Evolutionary conservation across 495 filamentous ascomycete species (phyloP).

Genomic region (Astrocystis sublimbata): DNA sequence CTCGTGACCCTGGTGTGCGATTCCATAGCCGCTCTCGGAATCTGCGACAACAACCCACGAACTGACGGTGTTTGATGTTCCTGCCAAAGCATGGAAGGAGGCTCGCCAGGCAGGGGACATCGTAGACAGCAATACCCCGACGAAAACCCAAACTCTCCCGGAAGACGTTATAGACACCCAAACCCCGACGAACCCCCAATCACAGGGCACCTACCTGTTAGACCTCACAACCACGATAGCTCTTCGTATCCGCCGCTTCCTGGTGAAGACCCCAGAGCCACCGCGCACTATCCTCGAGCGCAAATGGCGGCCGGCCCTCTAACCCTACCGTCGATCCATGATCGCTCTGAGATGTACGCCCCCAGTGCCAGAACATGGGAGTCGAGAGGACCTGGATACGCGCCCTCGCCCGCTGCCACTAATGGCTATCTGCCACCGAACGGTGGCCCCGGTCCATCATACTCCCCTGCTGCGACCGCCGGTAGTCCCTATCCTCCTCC

Average conservation of each 20-base stretch:
- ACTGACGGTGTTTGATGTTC: slow-evolving; percentile 31
- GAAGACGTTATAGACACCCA: slow-evolving; percentile 38
- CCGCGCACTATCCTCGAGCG: slow-evolving; percentile 29
- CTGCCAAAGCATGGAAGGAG: slow-evolving; percentile 46
- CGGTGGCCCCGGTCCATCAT: slow-evolving; percentile 12
- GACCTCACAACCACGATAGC: slow-evolving; percentile 36
- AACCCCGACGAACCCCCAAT: slow-evolving; percentile 36
- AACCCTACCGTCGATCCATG: slow-evolving; percentile 42
- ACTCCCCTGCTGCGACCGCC: slow-evolving; percentile 28
- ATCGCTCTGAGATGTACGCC: slow-evolving; percentile 23
- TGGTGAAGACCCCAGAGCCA: slow-evolving; percentile 43
- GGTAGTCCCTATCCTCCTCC: slow-evolving; percentile 26
- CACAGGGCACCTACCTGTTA: no score
- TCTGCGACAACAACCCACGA: slow-evolving; percentile 13
- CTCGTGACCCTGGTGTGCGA: no score
- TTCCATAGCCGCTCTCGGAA: neutral
- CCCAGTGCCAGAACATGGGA: neutral
- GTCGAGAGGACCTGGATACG: slow-evolving; percentile 16
- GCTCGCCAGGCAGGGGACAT: slow-evolving; percentile 38
- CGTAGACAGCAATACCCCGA: slow-evolving; percentile 36
- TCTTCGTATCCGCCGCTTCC: slow-evolving; percentile 52
- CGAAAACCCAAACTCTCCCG: no score
- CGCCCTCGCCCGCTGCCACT: slow-evolving; percentile 27
- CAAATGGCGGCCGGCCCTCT: slow-evolving; percentile 34
- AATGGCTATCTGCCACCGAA: slow-evolving; percentile 31